These are phyloP conservation scores for Myriosclerotinia duriaeana DNA, from an alignment of 2,329 filamentous ascomycete genomes.

Conservation along the genomic window DNA sequence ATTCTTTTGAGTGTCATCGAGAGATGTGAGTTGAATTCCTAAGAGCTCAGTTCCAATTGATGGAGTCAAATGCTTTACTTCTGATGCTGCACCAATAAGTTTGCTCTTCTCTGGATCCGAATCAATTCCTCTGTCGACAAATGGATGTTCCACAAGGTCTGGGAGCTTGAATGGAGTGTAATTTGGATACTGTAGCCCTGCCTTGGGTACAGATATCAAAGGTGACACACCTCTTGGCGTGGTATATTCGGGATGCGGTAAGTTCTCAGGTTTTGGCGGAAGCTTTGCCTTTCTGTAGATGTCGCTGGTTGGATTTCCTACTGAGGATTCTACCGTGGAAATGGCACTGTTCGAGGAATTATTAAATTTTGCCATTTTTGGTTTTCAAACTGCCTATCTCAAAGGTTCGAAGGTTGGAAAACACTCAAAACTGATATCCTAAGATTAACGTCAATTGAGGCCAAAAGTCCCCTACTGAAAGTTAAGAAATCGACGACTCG, in stretches of 20 bases:
- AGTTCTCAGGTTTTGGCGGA: constrained; percentile 19
- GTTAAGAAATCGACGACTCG: not conserved
- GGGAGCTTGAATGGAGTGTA: constrained; percentile 23
- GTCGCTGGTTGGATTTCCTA: not conserved
- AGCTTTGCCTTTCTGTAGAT: not conserved
- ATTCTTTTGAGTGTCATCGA: constrained; percentile 68
- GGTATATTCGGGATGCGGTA: constrained; percentile 18
- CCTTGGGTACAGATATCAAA: constrained; percentile 14
- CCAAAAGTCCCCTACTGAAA: not conserved
- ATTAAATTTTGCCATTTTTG: not conserved
- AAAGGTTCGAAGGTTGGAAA: not conserved
- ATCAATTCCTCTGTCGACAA: constrained; percentile 20
- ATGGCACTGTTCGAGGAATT: not conserved
- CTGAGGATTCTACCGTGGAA: not conserved
- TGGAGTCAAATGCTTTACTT: constrained; percentile 51
- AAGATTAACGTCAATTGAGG: not conserved
- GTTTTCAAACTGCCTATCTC: not conserved
- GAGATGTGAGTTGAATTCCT: constrained; percentile 66
- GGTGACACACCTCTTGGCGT: constrained; percentile 20
- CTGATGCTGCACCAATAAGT: constrained; percentile 39
- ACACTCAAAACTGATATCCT: not conserved
- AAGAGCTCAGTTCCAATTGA: constrained; percentile 68
- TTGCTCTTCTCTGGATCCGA: constrained; percentile 45
- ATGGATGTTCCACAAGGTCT: constrained; percentile 19
- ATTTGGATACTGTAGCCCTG: constrained; percentile 22